phyloP scores from a whole-genome alignment of 306 rosid species.

The Lathyrus sativus region DNA sequence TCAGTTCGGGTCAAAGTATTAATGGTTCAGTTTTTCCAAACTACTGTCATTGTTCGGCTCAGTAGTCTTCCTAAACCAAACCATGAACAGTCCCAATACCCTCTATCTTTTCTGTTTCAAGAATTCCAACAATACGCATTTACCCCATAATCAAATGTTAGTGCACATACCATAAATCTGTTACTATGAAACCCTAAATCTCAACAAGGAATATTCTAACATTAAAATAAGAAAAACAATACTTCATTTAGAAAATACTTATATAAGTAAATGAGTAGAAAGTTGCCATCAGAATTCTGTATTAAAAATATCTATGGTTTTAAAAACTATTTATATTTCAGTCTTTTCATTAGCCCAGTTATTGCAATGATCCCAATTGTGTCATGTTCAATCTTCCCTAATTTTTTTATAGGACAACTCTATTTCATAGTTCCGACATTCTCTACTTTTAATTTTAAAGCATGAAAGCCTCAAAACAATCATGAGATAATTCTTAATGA shows the following conservation, averaged over 20 bases:
- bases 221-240: background rate
- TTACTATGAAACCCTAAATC: background rate
- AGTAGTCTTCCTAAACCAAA: background rate
- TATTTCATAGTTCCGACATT: slow-evolving; percentile 22
- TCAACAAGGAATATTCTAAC: background rate
- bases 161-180: slow-evolving; percentile 1
- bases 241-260: background rate
- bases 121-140: background rate
- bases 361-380: slow-evolving; percentile 1
- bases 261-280: slow-evolving; percentile 8
- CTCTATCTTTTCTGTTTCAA: background rate
- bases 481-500: slow-evolving; percentile 27
- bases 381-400: slow-evolving; percentile 20
- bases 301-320: background rate
- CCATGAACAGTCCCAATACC: background rate
- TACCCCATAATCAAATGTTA: background rate
- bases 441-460: slow-evolving; percentile 19
- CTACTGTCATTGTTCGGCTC: background rate
- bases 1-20: background rate
- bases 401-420: slow-evolving; percentile 11
- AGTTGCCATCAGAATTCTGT: background rate
- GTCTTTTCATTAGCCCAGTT: slow-evolving; percentile 8
- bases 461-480: slow-evolving; percentile 29
- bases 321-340: slow-evolving; percentile 3
- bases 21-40: background rate